A percentile compares a stretch with the other conserved stretches of the same genome.
Conservation (phyloP, 345 rosid species). For the Linum usitatissimum region DNA sequence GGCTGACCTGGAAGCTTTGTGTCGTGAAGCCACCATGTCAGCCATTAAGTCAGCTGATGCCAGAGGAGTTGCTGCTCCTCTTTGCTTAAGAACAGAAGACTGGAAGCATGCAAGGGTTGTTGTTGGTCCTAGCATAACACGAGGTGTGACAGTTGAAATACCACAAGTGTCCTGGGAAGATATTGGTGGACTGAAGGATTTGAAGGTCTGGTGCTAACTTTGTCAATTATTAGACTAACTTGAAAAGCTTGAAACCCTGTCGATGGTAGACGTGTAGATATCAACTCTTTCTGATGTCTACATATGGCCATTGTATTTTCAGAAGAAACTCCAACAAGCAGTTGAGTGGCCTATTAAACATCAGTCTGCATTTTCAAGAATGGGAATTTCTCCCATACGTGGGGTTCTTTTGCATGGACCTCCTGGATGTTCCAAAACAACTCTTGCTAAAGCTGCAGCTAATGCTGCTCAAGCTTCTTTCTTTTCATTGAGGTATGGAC, state of each 20-base stretch:
- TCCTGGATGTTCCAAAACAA: slow-evolving; percentile 98
- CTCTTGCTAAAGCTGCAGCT: slow-evolving; percentile 92
- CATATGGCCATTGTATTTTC: slow-evolving; percentile 12
- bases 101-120: slow-evolving; percentile 58
- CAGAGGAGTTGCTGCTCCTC: slow-evolving; percentile 17
- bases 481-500: slow-evolving; percentile 69
- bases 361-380: slow-evolving; percentile 50
- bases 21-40: slow-evolving; percentile 56
- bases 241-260: not conserved
- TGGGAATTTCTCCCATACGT: slow-evolving; percentile 75
- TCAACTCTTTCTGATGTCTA: not conserved
- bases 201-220: slow-evolving; percentile 38
- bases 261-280: not conserved
- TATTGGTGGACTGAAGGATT: slow-evolving; percentile 63
- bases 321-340: slow-evolving; percentile 82
- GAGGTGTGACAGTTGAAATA: slow-evolving; percentile 81
- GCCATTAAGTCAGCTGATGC: slow-evolving; percentile 45
- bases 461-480: slow-evolving; percentile 88
- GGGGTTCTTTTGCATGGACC: slow-evolving; percentile 94
- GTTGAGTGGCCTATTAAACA: slow-evolving; percentile 97
- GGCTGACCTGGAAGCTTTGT: slow-evolving; percentile 92
- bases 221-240: not conserved
- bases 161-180: slow-evolving; percentile 92
- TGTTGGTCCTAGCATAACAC: slow-evolving; percentile 82
- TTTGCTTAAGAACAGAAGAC: slow-evolving; percentile 44